These are phyloP conservation scores for Moesziomyces aphidis DNA, from an alignment of 1,284 basidiomycete species.

Conservation along the genomic window DNA sequence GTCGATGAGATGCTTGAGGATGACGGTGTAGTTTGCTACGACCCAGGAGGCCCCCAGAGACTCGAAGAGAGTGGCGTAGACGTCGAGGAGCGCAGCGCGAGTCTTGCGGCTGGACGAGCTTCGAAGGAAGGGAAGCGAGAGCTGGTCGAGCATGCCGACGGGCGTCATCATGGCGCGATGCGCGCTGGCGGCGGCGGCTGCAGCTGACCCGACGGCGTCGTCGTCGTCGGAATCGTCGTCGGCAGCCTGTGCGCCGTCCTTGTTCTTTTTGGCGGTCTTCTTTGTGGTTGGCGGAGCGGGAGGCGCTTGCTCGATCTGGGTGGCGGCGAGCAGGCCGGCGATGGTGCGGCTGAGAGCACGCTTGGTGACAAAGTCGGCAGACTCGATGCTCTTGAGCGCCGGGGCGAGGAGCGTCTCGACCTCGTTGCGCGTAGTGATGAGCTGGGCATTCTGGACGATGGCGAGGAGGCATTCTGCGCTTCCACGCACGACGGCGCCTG, in stretches of 20 bases:
- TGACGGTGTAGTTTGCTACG: constrained; percentile 82
- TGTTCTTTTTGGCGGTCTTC: constrained; percentile 72
- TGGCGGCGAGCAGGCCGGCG: constrained; percentile 84
- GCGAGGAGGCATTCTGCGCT: constrained; percentile 74
- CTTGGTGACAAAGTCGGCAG: constrained; percentile 82
- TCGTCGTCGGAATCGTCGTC: constrained; percentile 71
- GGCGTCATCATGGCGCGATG: constrained; percentile 80
- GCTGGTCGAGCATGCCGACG: constrained; percentile 82
- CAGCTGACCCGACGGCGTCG: constrained; percentile 54
- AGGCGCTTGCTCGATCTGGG: constrained; percentile 78
- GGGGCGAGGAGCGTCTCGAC: constrained; percentile 79
- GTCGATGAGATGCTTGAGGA: constrained; percentile 78
- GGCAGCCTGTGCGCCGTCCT: constrained; percentile 61
- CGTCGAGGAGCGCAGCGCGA: constrained; percentile 87
- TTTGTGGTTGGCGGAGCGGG: constrained; percentile 61
- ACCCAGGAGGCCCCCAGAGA: constrained; percentile 82
- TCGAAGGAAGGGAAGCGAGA: constrained; percentile 85
- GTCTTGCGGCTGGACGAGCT: constrained; percentile 75
- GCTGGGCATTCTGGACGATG: constrained; percentile 60
- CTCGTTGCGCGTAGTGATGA: constrained; percentile 73
- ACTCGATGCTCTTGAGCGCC: constrained; percentile 82
- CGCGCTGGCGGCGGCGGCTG: constrained; percentile 73
- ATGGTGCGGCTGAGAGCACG: constrained; percentile 81
- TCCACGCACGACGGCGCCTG: constrained; percentile 85
- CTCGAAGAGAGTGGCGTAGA: constrained; percentile 83